A percentile compares a stretch with the other conserved stretches of the same genome.
Conservation (phyloP, 805 yeast genomes). For the Schwanniomyces yamadae region DNA sequence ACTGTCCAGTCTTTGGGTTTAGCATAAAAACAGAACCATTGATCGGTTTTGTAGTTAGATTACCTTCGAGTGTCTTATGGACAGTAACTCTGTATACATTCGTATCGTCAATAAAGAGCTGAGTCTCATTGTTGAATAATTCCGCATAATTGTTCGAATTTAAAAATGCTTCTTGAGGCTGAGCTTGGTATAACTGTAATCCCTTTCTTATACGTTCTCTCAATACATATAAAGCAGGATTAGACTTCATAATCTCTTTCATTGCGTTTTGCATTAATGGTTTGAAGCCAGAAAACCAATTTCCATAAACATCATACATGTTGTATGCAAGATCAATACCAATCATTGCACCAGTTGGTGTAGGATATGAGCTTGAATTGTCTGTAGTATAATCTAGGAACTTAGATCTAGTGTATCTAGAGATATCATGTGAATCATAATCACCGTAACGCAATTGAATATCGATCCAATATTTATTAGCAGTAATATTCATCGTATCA, state of each 20-base stretch:
- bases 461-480: slow-evolving; percentile 88
- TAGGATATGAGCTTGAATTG: slow-evolving; percentile 80
- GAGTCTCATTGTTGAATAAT: slow-evolving; percentile 77
- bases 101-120: slow-evolving; percentile 87
- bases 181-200: slow-evolving; percentile 87
- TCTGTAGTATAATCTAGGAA: slow-evolving; percentile 92
- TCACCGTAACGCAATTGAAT: slow-evolving; percentile 95
- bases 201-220: slow-evolving; percentile 95
- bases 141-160: slow-evolving; percentile 90
- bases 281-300: slow-evolving; percentile 95
- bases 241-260: slow-evolving; percentile 91
- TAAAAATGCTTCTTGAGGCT: slow-evolving; percentile 87
- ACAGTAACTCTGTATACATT: slow-evolving; percentile 92
- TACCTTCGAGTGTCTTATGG: slow-evolving; percentile 90
- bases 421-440: slow-evolving; percentile 94
- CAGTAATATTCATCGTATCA: slow-evolving; percentile 60
- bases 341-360: slow-evolving; percentile 87
- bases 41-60: slow-evolving; percentile 84
- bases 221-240: slow-evolving; percentile 87
- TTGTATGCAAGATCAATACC: slow-evolving; percentile 94
- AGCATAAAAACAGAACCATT: slow-evolving; percentile 91
- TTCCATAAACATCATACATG: slow-evolving; percentile 94
- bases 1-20: slow-evolving; percentile 88
- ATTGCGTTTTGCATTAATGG: slow-evolving; percentile 86
- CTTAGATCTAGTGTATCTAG: slow-evolving; percentile 90